A percentile compares a stretch with the other conserved stretches of the same genome.
phyloP scores from a whole-genome alignment of 768 basidiomycete species.

The Naganishia randhawae region DNA sequence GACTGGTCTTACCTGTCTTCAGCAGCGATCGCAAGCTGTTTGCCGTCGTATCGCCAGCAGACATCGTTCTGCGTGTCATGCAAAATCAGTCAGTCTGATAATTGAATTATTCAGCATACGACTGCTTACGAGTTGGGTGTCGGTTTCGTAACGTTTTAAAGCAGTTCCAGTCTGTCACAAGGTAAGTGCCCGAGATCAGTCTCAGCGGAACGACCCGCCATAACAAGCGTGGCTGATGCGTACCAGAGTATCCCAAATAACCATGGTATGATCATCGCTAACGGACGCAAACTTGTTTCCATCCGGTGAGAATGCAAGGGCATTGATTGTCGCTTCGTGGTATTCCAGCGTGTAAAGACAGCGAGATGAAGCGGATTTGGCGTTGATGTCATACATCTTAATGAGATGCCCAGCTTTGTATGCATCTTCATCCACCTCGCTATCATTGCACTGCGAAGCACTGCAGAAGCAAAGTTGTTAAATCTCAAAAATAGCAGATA shows the following conservation, averaged over 20 bases:
- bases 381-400: conserved; percentile 45
- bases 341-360: conserved; percentile 38
- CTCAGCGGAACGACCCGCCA: not conserved
- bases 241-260: conserved; percentile 46
- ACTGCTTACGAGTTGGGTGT: conserved; percentile 19
- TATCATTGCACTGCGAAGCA: conserved; percentile 15
- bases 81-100: not conserved
- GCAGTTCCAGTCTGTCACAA: conserved; percentile 25
- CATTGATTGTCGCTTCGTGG: conserved; percentile 40
- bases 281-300: conserved; percentile 43
- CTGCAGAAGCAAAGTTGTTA: not conserved
- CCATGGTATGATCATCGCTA: conserved; percentile 41
- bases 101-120: not conserved
- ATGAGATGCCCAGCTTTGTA: conserved; percentile 40
- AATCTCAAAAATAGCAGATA: not conserved
- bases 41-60: conserved; percentile 45
- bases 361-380: conserved; percentile 32
- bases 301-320: conserved; percentile 42
- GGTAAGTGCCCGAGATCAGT: not conserved
- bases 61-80: conserved; percentile 28
- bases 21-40: conserved; percentile 44
- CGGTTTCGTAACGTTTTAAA: conserved; percentile 25
- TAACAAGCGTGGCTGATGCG: conserved; percentile 17
- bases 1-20: conserved; percentile 36
- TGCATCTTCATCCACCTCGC: conserved; percentile 11